Conservation (phyloP, 306 rosid genomes). For the Citrullus mucosospermus region DNA sequence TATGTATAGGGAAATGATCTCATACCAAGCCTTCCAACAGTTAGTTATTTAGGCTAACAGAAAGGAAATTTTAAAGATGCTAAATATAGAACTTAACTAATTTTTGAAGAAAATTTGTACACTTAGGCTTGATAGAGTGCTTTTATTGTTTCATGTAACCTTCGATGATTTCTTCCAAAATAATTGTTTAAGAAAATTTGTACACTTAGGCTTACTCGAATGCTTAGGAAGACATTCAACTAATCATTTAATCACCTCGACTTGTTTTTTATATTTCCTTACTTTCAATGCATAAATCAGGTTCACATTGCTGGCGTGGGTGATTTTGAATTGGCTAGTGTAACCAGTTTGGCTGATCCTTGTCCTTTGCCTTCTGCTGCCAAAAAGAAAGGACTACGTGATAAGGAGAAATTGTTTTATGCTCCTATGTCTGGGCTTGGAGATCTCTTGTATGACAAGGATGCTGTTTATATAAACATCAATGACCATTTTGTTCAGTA, state of each 20-base stretch:
- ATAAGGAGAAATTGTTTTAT: constrained; percentile 75
- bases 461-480: constrained; percentile 83
- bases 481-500: constrained; percentile 80
- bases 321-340: constrained; percentile 53
- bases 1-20: neutral
- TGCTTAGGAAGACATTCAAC: neutral
- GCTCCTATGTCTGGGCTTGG: constrained; percentile 98
- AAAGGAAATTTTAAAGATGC: neutral
- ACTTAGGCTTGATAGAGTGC: too few relatives aligned
- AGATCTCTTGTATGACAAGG: constrained; percentile 89
- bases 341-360: constrained; percentile 67
- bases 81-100: neutral
- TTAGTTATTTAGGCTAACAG: neutral
- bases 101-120: too few relatives aligned
- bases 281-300: constrained; percentile 33
- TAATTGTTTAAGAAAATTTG: neutral
- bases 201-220: neutral
- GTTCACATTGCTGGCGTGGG: constrained; percentile 96
- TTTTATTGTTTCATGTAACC: neutral
- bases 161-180: neutral
- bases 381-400: constrained; percentile 93
- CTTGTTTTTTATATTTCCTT: neutral
- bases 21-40: neutral
- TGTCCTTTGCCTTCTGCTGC: constrained; percentile 98
- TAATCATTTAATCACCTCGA: neutral